Conservation (phyloP, 257 asterid genomes). For the Scutellaria barbata region DNA sequence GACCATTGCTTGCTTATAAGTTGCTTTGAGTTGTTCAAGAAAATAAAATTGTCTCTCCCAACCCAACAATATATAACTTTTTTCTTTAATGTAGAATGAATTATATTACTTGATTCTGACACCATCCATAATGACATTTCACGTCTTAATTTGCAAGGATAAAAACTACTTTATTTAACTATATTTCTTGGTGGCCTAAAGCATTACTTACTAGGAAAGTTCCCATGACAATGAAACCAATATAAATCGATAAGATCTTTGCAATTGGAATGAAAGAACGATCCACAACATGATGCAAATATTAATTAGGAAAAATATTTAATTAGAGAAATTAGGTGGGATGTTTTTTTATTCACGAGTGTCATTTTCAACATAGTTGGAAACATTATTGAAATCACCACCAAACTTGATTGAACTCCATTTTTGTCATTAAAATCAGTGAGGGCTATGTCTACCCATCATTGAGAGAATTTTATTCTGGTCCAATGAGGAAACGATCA, state of each 20-base stretch:
- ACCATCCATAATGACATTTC: too few relatives aligned
- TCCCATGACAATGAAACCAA: background rate
- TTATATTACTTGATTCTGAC: too few relatives aligned
- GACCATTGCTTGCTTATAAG: too few relatives aligned
- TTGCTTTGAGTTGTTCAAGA: too few relatives aligned
- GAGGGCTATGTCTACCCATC: too few relatives aligned
- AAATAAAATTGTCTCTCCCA: too few relatives aligned
- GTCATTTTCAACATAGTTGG: constrained; percentile 16
- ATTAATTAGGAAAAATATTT: constrained; percentile 1
- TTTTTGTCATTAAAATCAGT: too few relatives aligned
- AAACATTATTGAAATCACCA: constrained; percentile 10
- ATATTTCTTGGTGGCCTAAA: background rate
- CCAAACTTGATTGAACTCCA: background rate
- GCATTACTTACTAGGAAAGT: background rate
- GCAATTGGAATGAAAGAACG: background rate
- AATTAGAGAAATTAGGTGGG: constrained; percentile 9
- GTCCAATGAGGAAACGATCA: too few relatives aligned
- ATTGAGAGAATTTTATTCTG: too few relatives aligned
- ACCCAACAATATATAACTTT: too few relatives aligned
- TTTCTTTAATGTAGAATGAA: too few relatives aligned
- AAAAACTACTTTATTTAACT: background rate
- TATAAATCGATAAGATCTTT: background rate
- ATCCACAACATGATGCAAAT: background rate
- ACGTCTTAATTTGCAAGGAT: background rate
- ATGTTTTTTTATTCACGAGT: background rate